These are phyloP conservation scores for Fusarium napiforme DNA, from an alignment of 2,329 filamentous ascomycete genomes.

Conservation along the genomic window DNA sequence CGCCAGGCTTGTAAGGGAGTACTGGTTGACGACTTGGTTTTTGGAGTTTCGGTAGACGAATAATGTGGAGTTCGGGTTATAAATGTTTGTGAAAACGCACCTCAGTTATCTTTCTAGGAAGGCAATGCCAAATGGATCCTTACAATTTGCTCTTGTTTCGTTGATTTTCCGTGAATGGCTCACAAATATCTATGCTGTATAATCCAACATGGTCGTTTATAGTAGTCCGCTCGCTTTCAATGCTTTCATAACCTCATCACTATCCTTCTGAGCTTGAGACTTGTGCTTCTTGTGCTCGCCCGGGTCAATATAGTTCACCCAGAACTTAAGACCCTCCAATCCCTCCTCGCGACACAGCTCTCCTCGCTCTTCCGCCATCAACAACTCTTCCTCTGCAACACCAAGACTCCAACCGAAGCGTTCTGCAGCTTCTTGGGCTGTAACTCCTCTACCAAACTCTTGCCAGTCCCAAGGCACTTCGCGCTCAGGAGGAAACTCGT, in stretches of 20 bases:
- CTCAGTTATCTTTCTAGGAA: neutral
- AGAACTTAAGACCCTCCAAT: constrained; percentile 90
- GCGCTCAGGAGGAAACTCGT: constrained; percentile 71
- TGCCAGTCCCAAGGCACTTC: constrained; percentile 80
- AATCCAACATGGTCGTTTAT: constrained; percentile 19
- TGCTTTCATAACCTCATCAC: constrained; percentile 56
- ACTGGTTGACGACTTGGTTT: neutral
- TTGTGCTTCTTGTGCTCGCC: constrained; percentile 51
- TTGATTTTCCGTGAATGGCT: neutral
- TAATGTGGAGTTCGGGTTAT: constrained; percentile 20
- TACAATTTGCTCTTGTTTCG: neutral
- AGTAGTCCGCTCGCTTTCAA: constrained; percentile 55
- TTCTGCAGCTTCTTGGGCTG: constrained; percentile 88
- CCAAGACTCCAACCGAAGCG: constrained; percentile 97
- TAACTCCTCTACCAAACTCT: constrained; percentile 84
- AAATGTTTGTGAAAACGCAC: neutral
- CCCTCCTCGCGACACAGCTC: constrained; percentile 90
- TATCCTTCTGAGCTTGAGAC: constrained; percentile 46
- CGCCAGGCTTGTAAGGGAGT: neutral
- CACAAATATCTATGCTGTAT: constrained; percentile 16
- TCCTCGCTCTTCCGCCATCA: constrained; percentile 95
- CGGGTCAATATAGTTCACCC: constrained; percentile 79
- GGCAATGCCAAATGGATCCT: neutral
- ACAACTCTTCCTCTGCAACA: constrained; percentile 92
- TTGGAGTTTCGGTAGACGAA: constrained; percentile 26